Evolutionary conservation across 1,139 yeast species (phyloP).

Genomic region (Blastobotrys elegans): DNA sequence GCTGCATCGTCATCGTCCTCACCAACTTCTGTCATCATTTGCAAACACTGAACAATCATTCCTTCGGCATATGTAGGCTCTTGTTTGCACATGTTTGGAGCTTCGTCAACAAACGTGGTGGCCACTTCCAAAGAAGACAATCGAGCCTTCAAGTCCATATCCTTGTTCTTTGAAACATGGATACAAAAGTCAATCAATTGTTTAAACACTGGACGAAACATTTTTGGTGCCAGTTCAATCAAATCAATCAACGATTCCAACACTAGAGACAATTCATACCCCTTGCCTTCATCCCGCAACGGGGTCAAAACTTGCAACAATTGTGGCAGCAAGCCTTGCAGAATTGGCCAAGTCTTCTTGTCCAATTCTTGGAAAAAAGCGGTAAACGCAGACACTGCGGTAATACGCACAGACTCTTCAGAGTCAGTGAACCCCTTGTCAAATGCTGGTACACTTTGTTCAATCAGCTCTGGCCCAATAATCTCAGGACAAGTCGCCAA

Average conservation of each 20-base stretch:
- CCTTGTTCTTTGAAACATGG: conserved; percentile 73
- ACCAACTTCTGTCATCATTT: conserved; percentile 91
- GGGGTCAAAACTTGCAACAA: conserved; percentile 83
- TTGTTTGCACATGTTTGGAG: conserved; percentile 91
- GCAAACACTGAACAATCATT: conserved; percentile 67
- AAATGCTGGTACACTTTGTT: conserved; percentile 59
- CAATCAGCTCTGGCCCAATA: conserved; percentile 43
- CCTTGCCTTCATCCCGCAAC: conserved; percentile 72
- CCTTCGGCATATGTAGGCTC: conserved; percentile 68
- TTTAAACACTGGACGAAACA: conserved; percentile 86
- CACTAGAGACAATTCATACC: conserved; percentile 77
- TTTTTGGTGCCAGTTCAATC: conserved; percentile 89
- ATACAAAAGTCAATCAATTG: conserved; percentile 81
- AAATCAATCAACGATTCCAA: conserved; percentile 84
- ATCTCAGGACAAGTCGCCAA: conserved; percentile 80
- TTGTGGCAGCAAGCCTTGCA: conserved; percentile 76
- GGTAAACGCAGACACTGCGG: conserved; percentile 89
- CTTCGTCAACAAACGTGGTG: conserved; percentile 85
- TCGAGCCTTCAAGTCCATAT: conserved; percentile 73
- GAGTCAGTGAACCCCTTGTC: conserved; percentile 74
- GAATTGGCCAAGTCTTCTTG: conserved; percentile 66
- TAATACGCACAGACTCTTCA: conserved; percentile 78
- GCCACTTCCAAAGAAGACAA: conserved; percentile 82
- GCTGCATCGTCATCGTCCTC: conserved; percentile 74
- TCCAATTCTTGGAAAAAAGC: conserved; percentile 82